Evolutionary conservation across 768 basidiomycete genomes (phyloP).

Genomic region (Calocera cornea): DNA sequence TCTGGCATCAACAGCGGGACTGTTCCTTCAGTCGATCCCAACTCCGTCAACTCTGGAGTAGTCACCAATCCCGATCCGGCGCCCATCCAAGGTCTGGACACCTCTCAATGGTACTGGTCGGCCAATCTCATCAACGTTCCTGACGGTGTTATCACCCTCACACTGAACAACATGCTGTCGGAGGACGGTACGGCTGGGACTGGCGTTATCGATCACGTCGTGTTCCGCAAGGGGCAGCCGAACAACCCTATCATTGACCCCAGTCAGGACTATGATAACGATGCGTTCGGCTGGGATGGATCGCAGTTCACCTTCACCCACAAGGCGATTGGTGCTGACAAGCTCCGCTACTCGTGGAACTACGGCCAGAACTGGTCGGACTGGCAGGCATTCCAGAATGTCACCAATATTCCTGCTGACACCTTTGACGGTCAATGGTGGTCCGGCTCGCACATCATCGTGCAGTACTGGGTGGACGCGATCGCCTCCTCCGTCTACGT

Average conservation of each 20-base stretch:
- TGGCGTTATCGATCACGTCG: constrained; percentile 57
- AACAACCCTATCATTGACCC: constrained; percentile 83
- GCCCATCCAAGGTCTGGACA: constrained; percentile 38
- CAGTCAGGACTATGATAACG: constrained; percentile 56
- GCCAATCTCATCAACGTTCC: constrained; percentile 60
- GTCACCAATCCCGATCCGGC: constrained; percentile 39
- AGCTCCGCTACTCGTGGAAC: constrained; percentile 74
- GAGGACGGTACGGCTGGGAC: constrained; percentile 34
- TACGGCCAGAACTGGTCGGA: constrained; percentile 73
- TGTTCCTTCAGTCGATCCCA: constrained; percentile 39
- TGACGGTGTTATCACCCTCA: constrained; percentile 71
- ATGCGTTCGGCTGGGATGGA: constrained; percentile 32
- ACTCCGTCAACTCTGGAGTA: constrained; percentile 32
- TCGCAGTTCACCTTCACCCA: constrained; percentile 68
- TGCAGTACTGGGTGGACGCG: constrained; percentile 78
- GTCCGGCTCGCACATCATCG: constrained; percentile 70
- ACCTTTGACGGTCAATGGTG: constrained; percentile 51
- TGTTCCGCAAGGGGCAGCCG: constrained; percentile 63
- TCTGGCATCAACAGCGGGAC: constrained; percentile 51
- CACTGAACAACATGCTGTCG: constrained; percentile 42
- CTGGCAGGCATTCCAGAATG: constrained; percentile 69
- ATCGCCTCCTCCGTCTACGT: constrained; percentile 49
- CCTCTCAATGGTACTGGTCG: constrained; percentile 58
- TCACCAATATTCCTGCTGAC: constrained; percentile 46
- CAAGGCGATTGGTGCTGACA: constrained; percentile 73